These are phyloP conservation scores for Eucalyptus sp. DNA, from an alignment of 345 rosid species.

Conservation along the genomic window DNA sequence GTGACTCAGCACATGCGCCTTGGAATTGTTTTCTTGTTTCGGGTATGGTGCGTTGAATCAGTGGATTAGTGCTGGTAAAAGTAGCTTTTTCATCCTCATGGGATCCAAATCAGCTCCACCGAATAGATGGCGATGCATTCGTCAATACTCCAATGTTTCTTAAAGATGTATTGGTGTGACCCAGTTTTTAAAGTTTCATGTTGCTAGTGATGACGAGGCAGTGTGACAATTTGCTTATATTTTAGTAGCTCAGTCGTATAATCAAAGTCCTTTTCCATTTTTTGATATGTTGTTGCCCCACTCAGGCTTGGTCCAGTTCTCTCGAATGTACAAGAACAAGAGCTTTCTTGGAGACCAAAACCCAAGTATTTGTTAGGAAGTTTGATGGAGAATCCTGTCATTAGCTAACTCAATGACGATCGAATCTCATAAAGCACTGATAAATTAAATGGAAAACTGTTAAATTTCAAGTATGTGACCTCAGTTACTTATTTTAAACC, in stretches of 20 bases:
- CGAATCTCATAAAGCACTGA: not conserved
- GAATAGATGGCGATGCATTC: not conserved
- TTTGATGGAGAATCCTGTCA: not conserved
- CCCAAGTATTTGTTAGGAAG: not conserved
- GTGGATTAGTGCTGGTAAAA: not conserved
- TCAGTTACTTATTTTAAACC: not conserved
- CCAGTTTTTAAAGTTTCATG: not conserved
- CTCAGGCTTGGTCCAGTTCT: not conserved
- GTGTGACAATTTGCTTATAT: not conserved
- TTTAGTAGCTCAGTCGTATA: not conserved
- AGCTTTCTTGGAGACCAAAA: not conserved
- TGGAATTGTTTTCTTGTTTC: not conserved
- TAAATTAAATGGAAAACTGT: not conserved
- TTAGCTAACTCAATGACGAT: not conserved
- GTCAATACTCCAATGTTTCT: not conserved
- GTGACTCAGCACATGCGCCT: not conserved
- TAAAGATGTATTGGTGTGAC: not conserved
- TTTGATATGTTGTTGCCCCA: accelerated
- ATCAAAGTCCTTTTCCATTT: not conserved
- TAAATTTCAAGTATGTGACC: not conserved
- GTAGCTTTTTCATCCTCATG: not conserved
- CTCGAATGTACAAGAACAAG: not conserved
- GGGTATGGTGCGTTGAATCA: not conserved
- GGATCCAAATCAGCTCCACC: not conserved
- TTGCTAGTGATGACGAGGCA: not conserved